phyloP scores from a whole-genome alignment of 2,329 filamentous ascomycete species.

The Fusarium goolgardi region DNA sequence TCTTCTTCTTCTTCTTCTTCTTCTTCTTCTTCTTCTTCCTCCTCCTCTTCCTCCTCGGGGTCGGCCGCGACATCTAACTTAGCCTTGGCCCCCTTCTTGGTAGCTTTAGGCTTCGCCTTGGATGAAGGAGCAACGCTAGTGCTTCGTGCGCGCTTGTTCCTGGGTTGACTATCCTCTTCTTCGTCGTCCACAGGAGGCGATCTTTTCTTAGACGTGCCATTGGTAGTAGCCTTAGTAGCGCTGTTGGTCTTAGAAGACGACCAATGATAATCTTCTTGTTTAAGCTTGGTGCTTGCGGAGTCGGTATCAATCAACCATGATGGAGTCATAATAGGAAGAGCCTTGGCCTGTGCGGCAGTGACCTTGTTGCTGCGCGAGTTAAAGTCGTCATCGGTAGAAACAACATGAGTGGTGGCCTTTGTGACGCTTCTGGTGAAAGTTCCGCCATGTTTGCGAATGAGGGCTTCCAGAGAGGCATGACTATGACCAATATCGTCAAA shows the following conservation, averaged over 20 bases:
- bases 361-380: constrained; percentile 64
- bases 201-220: constrained; percentile 46
- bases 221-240: constrained; percentile 33
- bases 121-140: neutral
- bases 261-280: constrained; percentile 47
- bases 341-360: constrained; percentile 58
- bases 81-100: constrained; percentile 42
- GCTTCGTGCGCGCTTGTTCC: constrained; percentile 11
- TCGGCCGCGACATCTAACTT: constrained; percentile 28
- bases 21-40: constrained; percentile 40
- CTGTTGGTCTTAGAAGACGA: constrained; percentile 44
- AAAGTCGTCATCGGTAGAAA: constrained; percentile 66
- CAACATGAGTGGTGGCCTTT: constrained; percentile 65
- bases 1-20: constrained; percentile 39
- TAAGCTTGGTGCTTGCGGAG: constrained; percentile 41
- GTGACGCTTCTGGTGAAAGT: constrained; percentile 60
- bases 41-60: constrained; percentile 49
- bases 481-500: constrained; percentile 66
- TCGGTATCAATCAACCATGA: constrained; percentile 73
- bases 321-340: constrained; percentile 66
- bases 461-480: constrained; percentile 59
- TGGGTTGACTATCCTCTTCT: constrained; percentile 44
- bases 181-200: constrained; percentile 43
- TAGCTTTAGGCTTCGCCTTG: constrained; percentile 4
- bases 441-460: constrained; percentile 63